Conservation (phyloP, 257 asterid species). For the Solanum ahanhuiri region DNA sequence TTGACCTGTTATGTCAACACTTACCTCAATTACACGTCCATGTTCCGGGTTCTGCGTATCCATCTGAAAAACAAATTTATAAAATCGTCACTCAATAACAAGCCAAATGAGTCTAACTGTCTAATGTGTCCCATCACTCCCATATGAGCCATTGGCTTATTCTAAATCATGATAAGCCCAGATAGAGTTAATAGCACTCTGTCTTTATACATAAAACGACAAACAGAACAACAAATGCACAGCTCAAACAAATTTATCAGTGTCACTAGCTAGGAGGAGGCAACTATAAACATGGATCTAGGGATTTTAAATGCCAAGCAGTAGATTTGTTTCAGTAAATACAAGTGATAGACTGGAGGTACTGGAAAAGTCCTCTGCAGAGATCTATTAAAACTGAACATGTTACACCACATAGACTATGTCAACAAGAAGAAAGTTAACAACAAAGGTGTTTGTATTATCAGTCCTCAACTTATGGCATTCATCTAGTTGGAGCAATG, state of each 20-base stretch:
- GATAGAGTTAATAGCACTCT: neutral
- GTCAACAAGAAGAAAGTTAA: neutral
- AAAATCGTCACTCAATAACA: neutral
- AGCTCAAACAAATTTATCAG: neutral
- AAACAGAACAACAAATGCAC: neutral
- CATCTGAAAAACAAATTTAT: slow-evolving; percentile 33
- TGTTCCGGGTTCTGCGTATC: slow-evolving; percentile 30
- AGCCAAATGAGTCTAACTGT: neutral
- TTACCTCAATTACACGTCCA: slow-evolving; percentile 46
- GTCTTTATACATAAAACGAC: neutral
- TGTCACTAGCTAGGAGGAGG: neutral
- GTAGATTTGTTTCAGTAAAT: neutral
- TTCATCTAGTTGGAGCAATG: neutral
- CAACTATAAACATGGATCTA: neutral
- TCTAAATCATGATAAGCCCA: neutral
- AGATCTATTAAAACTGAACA: neutral
- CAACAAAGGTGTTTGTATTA: neutral
- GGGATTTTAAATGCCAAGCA: neutral
- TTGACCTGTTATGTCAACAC: slow-evolving; percentile 14
- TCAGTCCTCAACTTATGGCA: neutral
- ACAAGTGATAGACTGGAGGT: neutral
- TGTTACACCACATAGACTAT: neutral
- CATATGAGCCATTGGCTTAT: neutral
- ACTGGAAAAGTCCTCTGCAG: neutral
- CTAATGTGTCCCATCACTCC: neutral